Conservation (phyloP, 2,329 filamentous ascomycete genomes). For the Rutstroemia sp. region DNA sequence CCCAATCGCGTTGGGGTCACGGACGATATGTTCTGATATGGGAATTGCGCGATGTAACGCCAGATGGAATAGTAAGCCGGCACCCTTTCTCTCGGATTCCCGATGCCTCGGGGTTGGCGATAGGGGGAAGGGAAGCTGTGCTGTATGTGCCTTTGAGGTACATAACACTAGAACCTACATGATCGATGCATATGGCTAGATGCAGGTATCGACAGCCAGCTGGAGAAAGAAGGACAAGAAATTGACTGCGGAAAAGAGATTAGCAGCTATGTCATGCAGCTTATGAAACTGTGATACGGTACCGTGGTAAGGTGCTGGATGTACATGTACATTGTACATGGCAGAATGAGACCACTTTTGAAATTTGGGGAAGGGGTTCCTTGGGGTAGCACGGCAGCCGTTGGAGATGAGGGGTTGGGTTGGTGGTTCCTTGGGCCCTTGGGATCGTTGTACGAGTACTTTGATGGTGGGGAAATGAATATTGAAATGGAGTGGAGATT, state of each 20-base stretch:
- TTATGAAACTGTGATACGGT: slow-evolving; percentile 6
- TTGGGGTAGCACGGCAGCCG: slow-evolving; percentile 7
- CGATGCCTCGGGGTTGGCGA: slow-evolving; percentile 6
- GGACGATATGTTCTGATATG: background rate
- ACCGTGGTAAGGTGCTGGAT: background rate
- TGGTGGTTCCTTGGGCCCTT: background rate
- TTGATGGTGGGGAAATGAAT: background rate
- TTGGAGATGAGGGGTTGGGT: slow-evolving; percentile 7
- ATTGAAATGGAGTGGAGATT: too few relatives aligned
- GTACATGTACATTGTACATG: background rate
- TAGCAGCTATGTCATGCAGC: background rate
- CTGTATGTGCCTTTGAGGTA: background rate
- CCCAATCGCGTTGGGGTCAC: background rate
- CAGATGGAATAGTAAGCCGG: background rate
- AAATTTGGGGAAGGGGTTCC: background rate
- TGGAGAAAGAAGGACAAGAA: background rate
- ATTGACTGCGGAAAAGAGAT: background rate
- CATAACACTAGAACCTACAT: background rate
- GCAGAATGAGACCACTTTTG: slow-evolving; percentile 1
- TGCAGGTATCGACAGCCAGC: background rate
- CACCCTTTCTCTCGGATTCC: slow-evolving; percentile 5
- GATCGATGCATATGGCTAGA: slow-evolving; percentile 4
- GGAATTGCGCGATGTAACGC: background rate
- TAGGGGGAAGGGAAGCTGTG: background rate
- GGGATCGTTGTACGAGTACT: background rate